A percentile compares a stretch with the other conserved stretches of the same genome.
phyloP scores from a whole-genome alignment of 371 early-diverging fungal species.

The Mortierella sp. region DNA sequence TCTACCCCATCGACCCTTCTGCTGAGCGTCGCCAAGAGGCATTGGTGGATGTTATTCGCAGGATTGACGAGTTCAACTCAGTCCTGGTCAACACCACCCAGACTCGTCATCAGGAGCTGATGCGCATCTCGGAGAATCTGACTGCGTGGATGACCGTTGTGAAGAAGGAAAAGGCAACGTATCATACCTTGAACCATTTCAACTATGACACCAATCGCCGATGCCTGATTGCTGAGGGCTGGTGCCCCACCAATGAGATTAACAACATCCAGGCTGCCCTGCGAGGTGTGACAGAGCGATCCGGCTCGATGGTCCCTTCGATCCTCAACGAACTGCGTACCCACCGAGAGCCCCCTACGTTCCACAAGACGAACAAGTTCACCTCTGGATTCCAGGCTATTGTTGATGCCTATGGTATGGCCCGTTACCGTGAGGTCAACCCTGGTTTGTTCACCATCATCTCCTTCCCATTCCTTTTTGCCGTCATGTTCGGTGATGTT shows the following conservation, averaged over 20 bases:
- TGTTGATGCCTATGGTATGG: conserved; percentile 98
- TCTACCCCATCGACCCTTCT: conserved; percentile 89
- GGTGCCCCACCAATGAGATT: conserved; percentile 92
- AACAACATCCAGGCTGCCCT: conserved; percentile 83
- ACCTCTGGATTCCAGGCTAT: conserved; percentile 97
- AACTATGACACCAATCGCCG: conserved; percentile 93
- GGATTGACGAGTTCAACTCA: conserved; percentile 55
- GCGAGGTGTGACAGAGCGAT: conserved; percentile 84
- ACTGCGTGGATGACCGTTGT: conserved; percentile 90
- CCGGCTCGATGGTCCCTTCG: conserved; percentile 88
- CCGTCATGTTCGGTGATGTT: conserved; percentile 99
- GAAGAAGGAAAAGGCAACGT: conserved; percentile 98
- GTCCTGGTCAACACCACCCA: conserved; percentile 88
- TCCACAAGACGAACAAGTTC: conserved; percentile 95
- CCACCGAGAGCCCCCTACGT: conserved; percentile 94
- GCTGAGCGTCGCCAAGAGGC: conserved; percentile 87
- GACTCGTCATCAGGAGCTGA: conserved; percentile 85
- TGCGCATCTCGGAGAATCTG: conserved; percentile 83
- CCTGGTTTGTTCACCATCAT: conserved; percentile 98
- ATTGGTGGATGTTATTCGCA: conserved; percentile 37
- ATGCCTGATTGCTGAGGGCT: conserved; percentile 97
- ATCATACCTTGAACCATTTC: conserved; percentile 95
- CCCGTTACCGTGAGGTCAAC: conserved; percentile 99
- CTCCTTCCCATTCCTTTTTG: conserved; percentile 99
- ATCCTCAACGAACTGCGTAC: conserved; percentile 88